phyloP scores from a whole-genome alignment of 2,329 filamentous ascomycete species.

The Penicillium psychrosexuale region DNA sequence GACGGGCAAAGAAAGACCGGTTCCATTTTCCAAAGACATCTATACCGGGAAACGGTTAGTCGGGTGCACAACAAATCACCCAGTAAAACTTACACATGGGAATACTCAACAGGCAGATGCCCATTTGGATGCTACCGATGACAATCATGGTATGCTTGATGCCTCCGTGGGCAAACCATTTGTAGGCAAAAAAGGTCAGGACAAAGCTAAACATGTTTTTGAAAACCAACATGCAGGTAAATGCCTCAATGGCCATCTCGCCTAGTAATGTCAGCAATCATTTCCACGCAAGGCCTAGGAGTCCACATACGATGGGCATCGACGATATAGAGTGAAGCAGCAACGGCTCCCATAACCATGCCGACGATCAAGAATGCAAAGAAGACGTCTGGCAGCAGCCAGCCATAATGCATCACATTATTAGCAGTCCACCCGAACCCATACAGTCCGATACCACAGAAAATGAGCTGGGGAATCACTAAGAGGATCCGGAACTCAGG shows the following conservation, averaged over 20 bases:
- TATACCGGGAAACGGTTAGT: constrained; percentile 32
- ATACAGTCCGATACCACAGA: constrained; percentile 75
- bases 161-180: constrained; percentile 67
- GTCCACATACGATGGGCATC: constrained; percentile 75
- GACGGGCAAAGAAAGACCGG: constrained; percentile 69
- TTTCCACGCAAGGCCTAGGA: background rate
- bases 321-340: constrained; percentile 81
- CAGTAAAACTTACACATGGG: constrained; percentile 67
- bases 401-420: constrained; percentile 61
- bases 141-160: constrained; percentile 63
- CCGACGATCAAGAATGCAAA: constrained; percentile 80
- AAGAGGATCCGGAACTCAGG: constrained; percentile 86
- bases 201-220: constrained; percentile 92
- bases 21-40: constrained; percentile 77
- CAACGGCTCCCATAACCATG: constrained; percentile 89
- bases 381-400: constrained; percentile 73
- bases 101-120: constrained; percentile 69
- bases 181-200: constrained; percentile 77
- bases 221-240: constrained; percentile 86
- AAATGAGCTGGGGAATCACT: constrained; percentile 75
- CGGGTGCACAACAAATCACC: background rate
- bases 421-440: constrained; percentile 75
- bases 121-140: constrained; percentile 73
- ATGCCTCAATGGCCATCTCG: constrained; percentile 79
- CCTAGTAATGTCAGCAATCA: constrained; percentile 45